Conservation (phyloP, 148 eudicot genomes). For the Amaranthus hypochondriacus region DNA sequence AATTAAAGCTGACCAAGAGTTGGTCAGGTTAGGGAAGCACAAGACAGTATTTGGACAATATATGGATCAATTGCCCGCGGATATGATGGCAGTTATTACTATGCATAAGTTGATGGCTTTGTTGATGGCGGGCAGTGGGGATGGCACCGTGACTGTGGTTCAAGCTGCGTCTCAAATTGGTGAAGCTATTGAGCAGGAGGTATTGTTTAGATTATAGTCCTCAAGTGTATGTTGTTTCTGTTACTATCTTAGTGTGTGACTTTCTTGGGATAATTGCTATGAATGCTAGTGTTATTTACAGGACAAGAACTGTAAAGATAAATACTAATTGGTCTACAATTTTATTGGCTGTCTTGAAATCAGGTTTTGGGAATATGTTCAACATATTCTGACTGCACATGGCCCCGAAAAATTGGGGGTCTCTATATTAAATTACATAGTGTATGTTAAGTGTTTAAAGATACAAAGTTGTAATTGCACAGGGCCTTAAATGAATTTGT, state of each 20-base stretch:
- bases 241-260: not conserved
- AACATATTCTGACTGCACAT: no score
- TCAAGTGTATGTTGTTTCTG: not conserved
- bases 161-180: conserved; percentile 75
- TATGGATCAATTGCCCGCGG: conserved; percentile 71
- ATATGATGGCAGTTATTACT: conserved; percentile 91
- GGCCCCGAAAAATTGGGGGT: no score
- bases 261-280: not conserved
- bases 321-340: not conserved
- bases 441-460: no score
- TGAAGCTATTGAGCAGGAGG: conserved; percentile 95
- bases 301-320: not conserved
- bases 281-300: not conserved
- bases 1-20: conserved; percentile 63
- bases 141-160: conserved; percentile 65
- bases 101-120: conserved; percentile 91
- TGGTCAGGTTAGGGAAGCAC: conserved; percentile 44
- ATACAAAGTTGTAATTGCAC: no score
- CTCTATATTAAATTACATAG: no score
- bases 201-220: conserved; percentile 15
- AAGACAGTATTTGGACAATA: conserved; percentile 39
- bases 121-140: conserved; percentile 72
- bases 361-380: no score
- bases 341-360: not conserved
- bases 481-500: no score